Evolutionary conservation across 2,329 filamentous ascomycete genomes (phyloP).

Genomic region (Talaromyces sp.): DNA sequence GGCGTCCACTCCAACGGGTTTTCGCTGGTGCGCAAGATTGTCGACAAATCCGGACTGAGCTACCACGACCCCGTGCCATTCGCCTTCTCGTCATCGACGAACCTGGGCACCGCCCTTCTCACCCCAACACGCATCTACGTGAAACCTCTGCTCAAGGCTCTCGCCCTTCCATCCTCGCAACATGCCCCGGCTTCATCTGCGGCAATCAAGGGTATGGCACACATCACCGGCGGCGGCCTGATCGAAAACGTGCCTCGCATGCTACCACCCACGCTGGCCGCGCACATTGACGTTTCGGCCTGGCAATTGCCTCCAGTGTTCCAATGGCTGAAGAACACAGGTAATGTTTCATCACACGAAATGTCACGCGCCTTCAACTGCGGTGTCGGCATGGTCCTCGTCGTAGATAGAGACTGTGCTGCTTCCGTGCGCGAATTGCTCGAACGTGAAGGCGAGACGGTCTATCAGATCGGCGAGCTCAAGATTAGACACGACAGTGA

Average conservation of each 20-base stretch:
- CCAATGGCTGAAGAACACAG: slow-evolving; percentile 71
- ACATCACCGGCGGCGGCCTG: slow-evolving; percentile 93
- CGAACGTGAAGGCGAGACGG: slow-evolving; percentile 65
- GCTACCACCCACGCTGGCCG: slow-evolving; percentile 72
- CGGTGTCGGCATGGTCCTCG: slow-evolving; percentile 88
- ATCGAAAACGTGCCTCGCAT: slow-evolving; percentile 92
- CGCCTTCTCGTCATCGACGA: slow-evolving; percentile 46
- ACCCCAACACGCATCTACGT: slow-evolving; percentile 95
- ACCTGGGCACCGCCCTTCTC: slow-evolving; percentile 70
- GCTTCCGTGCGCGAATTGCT: slow-evolving; percentile 57
- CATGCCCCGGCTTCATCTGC: slow-evolving; percentile 36
- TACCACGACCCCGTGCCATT: slow-evolving; percentile 75
- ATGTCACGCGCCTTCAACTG: slow-evolving; percentile 94
- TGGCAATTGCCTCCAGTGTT: slow-evolving; percentile 80
- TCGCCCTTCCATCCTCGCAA: slow-evolving; percentile 27
- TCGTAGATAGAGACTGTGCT: slow-evolving; percentile 63
- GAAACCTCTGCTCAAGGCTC: slow-evolving; percentile 65
- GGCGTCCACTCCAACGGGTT: slow-evolving; percentile 97
- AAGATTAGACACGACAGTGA: slow-evolving; percentile 44
- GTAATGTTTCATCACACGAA: slow-evolving; percentile 67
- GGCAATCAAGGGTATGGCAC: slow-evolving; percentile 79
- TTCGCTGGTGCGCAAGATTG: slow-evolving; percentile 87
- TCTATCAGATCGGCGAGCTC: slow-evolving; percentile 70
- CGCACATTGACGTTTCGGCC: slow-evolving; percentile 68
- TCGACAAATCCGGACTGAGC: slow-evolving; percentile 64